Percentiles rank a stretch among this genome's conserved stretches.
These are phyloP conservation scores for Malus orientalis DNA, from an alignment of 306 rosid species.

Conservation along the genomic window DNA sequence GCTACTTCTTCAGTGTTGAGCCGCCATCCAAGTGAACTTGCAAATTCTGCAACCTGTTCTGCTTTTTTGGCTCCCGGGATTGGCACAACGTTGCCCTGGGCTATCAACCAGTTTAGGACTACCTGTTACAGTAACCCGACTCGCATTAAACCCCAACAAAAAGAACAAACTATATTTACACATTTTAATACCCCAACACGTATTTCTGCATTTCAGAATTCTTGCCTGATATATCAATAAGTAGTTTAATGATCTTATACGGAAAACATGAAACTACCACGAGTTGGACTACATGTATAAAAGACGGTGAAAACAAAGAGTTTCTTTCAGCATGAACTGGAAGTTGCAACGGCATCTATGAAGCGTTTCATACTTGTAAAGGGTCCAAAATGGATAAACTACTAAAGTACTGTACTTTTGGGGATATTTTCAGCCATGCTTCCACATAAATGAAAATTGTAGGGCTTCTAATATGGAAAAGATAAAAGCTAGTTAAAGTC, in stretches of 20 bases:
- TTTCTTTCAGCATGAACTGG: neutral
- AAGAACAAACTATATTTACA: neutral
- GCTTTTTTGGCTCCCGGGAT: conserved; percentile 91
- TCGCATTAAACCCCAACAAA: neutral
- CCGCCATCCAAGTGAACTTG: conserved; percentile 81
- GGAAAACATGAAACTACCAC: neutral
- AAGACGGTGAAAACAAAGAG: neutral
- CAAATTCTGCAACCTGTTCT: conserved; percentile 75
- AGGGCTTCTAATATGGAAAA: neutral
- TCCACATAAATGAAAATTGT: neutral
- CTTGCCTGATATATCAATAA: neutral
- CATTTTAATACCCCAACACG: neutral
- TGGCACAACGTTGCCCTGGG: conserved; percentile 85
- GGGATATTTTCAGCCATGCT: neutral
- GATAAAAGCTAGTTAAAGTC: neutral
- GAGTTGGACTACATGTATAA: neutral
- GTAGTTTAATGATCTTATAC: neutral
- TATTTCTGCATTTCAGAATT: neutral
- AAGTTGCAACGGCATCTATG: neutral
- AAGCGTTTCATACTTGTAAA: neutral
- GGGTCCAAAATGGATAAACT: neutral
- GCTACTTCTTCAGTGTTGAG: conserved; percentile 50
- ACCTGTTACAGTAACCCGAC: conserved; percentile 32
- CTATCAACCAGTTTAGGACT: conserved; percentile 70
- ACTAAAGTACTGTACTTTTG: no score